phyloP scores from a whole-genome alignment of 495 filamentous ascomycete genomes.

The Neurospora tetraspora region DNA sequence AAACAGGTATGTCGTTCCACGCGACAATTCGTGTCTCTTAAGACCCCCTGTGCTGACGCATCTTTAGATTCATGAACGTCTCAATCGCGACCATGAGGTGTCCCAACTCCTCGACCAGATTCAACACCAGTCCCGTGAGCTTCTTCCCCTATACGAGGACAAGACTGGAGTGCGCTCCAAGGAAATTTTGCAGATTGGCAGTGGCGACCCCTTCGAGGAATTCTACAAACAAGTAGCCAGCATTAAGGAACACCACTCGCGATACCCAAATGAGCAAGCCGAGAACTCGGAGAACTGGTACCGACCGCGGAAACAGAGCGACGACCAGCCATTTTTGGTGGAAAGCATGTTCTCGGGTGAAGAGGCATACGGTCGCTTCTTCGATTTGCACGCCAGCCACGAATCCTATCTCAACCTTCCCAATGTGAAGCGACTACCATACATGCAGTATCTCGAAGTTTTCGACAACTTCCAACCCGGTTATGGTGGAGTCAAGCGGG shows the following conservation, averaged over 20 bases:
- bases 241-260: slow-evolving; percentile 78
- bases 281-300: slow-evolving; percentile 94
- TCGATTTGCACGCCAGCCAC: slow-evolving; percentile 76
- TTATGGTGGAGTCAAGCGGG: slow-evolving; percentile 55
- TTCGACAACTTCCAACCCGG: slow-evolving; percentile 81
- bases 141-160: slow-evolving; percentile 81
- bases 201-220: slow-evolving; percentile 81
- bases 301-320: slow-evolving; percentile 48
- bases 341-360: slow-evolving; percentile 93
- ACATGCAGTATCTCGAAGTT: slow-evolving; percentile 80
- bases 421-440: slow-evolving; percentile 68
- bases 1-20: slow-evolving; percentile 55
- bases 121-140: slow-evolving; percentile 68
- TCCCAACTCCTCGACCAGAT: slow-evolving; percentile 78
- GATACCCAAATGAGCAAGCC: slow-evolving; percentile 87
- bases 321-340: slow-evolving; percentile 62
- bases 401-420: slow-evolving; percentile 86
- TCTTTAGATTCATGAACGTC: slow-evolving; percentile 68
- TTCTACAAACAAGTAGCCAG: slow-evolving; percentile 78
- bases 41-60: slow-evolving; percentile 17
- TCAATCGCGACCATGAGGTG: slow-evolving; percentile 85
- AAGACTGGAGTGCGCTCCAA: slow-evolving; percentile 55
- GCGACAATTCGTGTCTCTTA: not conserved
- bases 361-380: slow-evolving; percentile 80
- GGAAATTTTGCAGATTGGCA: slow-evolving; percentile 76